Evolutionary conservation across 2,329 filamentous ascomycete genomes (phyloP), one percentile per base, ranked within the genome.

Genomic region (Albifimbria verrucaria): DNA sequence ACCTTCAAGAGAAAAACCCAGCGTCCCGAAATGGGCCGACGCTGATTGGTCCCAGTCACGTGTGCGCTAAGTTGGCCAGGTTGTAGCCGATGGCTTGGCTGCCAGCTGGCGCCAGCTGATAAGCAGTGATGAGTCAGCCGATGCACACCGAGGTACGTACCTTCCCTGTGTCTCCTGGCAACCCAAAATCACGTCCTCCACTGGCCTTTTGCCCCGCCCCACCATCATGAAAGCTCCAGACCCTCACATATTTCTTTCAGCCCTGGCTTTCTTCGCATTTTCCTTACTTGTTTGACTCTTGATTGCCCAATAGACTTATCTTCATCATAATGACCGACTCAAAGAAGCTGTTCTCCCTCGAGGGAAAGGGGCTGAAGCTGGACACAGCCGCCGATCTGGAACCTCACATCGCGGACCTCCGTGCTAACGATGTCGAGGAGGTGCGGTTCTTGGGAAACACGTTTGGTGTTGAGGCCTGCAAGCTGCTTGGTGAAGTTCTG

Each of bases 291-390:
- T 53, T 24, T 32, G 41, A 42, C 43, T 49, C 39, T 42, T 50
- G 28, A 17, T 41, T 50, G 22, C 44, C 42, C 46, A n/a, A 39
- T 39, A 39, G 32, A 39, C 32, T 7, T n/a, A 39, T 39, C 18
- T n/a, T 39, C 18, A 39, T 39, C 57, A 62, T 48, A 55, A 71
- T 72, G 69, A 54, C 65, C 54, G 59, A 62, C 54, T 59, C 65
- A 22, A 58, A 72, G 52, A 92, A 89, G 71, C 70, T 90, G 67
- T 97, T 97, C 76, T 92, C 92, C 62, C 85, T 97, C 61, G 90
- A 96, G 73, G 92, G 90, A 72, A 94, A 89, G 77, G 88, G 88
- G 66, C 83, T 97, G 64, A 97, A 96, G 80, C 89, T 99, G 67
- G 87, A 95, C 77, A 90, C 87, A 41, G 90, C 90, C 49, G 88